Percentiles rank a stretch among this genome's conserved stretches.
These are phyloP conservation scores for Taphrina deformans DNA, from an alignment of 1,139 yeast genomes.

Conservation along the genomic window DNA sequence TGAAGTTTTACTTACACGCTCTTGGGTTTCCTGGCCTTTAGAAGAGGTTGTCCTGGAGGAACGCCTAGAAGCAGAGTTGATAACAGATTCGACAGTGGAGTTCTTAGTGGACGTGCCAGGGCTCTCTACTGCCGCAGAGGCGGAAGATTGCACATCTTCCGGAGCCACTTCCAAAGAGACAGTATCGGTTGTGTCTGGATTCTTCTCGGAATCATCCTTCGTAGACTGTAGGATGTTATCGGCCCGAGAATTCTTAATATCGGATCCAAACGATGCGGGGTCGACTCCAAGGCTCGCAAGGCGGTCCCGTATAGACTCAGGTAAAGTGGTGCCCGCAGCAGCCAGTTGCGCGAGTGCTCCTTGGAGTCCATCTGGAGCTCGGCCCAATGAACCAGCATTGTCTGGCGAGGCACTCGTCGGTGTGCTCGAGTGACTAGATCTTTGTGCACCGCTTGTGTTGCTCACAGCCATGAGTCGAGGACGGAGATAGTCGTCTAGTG, in stretches of 20 bases:
- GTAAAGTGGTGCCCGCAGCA: conserved; percentile 10
- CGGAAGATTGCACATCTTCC: neutral
- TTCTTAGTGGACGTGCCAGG: neutral
- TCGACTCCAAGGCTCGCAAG: conserved; percentile 14
- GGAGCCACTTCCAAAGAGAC: neutral
- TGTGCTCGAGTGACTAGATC: neutral
- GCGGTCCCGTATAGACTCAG: conserved; percentile 14
- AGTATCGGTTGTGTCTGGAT: neutral
- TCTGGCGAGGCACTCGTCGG: neutral
- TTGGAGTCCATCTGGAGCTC: conserved; percentile 2
- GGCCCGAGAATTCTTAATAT: neutral
- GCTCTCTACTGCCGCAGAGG: too few relatives aligned
- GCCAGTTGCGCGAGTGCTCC: conserved; percentile 21
- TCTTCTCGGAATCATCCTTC: neutral
- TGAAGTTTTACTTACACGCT: neutral
- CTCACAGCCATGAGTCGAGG: conserved; percentile 34
- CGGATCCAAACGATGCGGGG: neutral
- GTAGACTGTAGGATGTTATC: neutral
- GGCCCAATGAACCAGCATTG: neutral
- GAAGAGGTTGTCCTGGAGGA: neutral
- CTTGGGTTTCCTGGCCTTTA: neutral
- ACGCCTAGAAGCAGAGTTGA: neutral
- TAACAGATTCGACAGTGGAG: neutral
- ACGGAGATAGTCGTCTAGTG: conserved; percentile 60
- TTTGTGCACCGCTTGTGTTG: neutral